Evolutionary conservation across 257 asterid genomes (phyloP).

Genomic region (Capsicum rhomboideum): DNA sequence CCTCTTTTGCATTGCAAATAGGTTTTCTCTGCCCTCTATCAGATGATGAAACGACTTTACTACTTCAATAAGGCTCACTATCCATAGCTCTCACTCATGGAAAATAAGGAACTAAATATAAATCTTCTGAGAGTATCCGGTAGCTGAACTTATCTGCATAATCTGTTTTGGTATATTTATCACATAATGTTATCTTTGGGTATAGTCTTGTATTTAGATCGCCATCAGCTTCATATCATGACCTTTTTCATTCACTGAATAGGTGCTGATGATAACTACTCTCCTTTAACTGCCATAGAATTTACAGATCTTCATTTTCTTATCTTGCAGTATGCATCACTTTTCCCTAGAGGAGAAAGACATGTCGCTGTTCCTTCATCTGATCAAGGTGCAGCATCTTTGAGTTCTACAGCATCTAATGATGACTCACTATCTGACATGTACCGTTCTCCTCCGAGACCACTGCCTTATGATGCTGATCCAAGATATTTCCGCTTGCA

Average conservation of each 20-base stretch:
- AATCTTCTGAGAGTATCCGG: neutral
- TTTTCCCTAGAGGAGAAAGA: slow-evolving; percentile 56
- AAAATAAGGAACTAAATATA: neutral
- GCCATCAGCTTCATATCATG: neutral
- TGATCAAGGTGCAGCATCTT: slow-evolving; percentile 45
- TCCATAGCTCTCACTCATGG: neutral
- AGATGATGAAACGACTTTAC: neutral
- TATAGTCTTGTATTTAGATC: neutral
- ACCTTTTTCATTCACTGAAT: neutral
- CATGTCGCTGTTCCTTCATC: slow-evolving; percentile 48
- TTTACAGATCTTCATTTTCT: neutral
- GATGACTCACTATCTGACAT: slow-evolving; percentile 71
- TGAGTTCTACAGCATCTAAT: slow-evolving; percentile 40
- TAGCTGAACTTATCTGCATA: neutral
- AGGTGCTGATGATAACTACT: neutral
- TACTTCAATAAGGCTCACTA: neutral
- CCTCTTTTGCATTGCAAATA: neutral
- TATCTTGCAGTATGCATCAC: slow-evolving; percentile 57
- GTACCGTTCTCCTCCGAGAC: slow-evolving; percentile 90
- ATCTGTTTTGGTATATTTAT: neutral
- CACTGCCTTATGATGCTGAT: slow-evolving; percentile 86
- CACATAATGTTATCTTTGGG: neutral
- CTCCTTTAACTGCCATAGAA: neutral
- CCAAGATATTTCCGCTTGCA: slow-evolving; percentile 62
- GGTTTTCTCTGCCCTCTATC: neutral